phyloP scores from a whole-genome alignment of 1,139 yeast species.

The Pichia sp. region DNA sequence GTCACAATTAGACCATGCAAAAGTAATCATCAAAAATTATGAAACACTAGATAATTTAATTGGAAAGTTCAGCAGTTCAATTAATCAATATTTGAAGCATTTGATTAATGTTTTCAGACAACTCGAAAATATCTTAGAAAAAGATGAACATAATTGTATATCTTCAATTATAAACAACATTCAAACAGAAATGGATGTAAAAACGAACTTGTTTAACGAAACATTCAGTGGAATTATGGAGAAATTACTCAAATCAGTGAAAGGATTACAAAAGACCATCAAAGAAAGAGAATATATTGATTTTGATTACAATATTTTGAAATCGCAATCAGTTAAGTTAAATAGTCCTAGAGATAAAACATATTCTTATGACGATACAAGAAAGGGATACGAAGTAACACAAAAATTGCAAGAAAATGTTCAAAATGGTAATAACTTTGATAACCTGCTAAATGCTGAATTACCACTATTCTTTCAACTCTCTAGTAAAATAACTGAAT shows the following conservation, averaged over 20 bases:
- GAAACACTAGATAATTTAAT: constrained; percentile 20
- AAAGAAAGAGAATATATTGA: constrained; percentile 31
- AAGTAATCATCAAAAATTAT: constrained; percentile 16
- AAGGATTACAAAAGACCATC: constrained; percentile 30
- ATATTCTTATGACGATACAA: constrained; percentile 21
- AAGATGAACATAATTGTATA: not conserved
- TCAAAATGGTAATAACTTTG: constrained; percentile 17
- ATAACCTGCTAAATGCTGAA: constrained; percentile 31
- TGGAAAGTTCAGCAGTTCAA: constrained; percentile 16
- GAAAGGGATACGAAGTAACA: constrained; percentile 34
- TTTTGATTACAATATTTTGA: constrained; percentile 34
- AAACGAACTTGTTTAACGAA: constrained; percentile 12
- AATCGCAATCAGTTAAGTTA: constrained; percentile 15
- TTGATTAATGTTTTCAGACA: constrained; percentile 7
- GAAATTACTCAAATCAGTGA: constrained; percentile 14
- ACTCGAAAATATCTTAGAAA: constrained; percentile 13
- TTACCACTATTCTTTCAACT: constrained; percentile 31
- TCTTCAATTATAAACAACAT: constrained; percentile 11
- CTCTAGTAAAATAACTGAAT: constrained; percentile 27
- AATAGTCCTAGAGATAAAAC: constrained; percentile 8
- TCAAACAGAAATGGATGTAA: constrained; percentile 13
- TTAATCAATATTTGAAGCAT: constrained; percentile 14
- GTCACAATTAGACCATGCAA: constrained; percentile 16
- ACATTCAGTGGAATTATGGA: constrained; percentile 15
- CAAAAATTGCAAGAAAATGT: constrained; percentile 30